Evolutionary conservation across 73 alveolate genomes (phyloP).

Genomic region (Paramecium sonneborni): DNA sequence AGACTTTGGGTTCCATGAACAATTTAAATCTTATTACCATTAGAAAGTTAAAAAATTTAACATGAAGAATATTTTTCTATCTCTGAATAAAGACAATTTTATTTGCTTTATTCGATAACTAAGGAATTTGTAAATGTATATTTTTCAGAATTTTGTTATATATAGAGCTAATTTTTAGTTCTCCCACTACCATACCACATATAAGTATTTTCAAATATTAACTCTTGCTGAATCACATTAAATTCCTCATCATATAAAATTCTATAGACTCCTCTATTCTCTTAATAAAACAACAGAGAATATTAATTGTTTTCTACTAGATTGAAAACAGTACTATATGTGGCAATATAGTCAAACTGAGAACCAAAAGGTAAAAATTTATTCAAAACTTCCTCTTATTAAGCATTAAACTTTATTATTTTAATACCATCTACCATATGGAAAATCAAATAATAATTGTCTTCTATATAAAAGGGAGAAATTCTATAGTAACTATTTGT

Average conservation of each 20-base stretch:
- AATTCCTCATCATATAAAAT: not conserved
- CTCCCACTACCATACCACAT: not conserved
- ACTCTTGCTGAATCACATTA: not conserved
- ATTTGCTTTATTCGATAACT: not conserved
- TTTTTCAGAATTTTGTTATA: not conserved
- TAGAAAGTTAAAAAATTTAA: not conserved
- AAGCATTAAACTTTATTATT: not conserved
- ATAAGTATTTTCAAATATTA: not conserved
- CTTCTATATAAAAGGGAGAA: not conserved
- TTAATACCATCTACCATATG: not conserved
- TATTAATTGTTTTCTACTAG: not conserved
- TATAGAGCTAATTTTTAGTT: not conserved
- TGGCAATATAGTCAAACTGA: not conserved
- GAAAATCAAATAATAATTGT: not conserved
- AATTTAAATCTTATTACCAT: not conserved
- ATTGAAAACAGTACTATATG: not conserved
- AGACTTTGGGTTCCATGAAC: not conserved
- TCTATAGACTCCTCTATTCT: not conserved
- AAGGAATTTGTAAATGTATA: not conserved
- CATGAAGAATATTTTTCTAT: not conserved
- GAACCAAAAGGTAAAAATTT: not conserved
- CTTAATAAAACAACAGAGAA: not conserved
- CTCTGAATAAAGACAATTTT: not conserved
- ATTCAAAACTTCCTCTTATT: not conserved
- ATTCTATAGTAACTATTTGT: not conserved